These are phyloP conservation scores for Blastomyces silverae DNA, from an alignment of 2,329 filamentous ascomycete genomes.

Conservation along the genomic window DNA sequence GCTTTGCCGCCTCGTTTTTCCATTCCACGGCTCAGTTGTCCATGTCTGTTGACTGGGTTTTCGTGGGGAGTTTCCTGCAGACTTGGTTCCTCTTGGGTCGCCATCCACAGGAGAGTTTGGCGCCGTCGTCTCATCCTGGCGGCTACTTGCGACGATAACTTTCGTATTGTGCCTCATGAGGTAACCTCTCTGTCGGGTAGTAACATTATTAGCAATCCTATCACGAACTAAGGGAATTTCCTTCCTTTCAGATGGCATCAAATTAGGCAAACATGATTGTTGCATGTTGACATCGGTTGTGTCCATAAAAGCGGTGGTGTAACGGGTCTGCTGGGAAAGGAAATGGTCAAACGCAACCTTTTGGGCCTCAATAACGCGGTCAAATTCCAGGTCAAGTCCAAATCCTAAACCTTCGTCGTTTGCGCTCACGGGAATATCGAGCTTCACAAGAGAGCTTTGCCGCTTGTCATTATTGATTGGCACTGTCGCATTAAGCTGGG, in stretches of 20 bases:
- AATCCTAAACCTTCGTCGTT: slow-evolving; percentile 64
- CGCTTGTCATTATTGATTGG: slow-evolving; percentile 41
- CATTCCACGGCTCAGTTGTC: slow-evolving; percentile 96
- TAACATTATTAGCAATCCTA: slow-evolving; percentile 55
- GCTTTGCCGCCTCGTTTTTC: slow-evolving; percentile 63
- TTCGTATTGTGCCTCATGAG: slow-evolving; percentile 99
- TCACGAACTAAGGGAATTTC: slow-evolving; percentile 23
- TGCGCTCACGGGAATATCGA: slow-evolving; percentile 70
- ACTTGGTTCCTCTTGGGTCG: slow-evolving; percentile 47
- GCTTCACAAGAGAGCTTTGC: slow-evolving; percentile 68
- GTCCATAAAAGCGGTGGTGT: slow-evolving; percentile 1
- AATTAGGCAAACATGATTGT: slow-evolving; percentile 1
- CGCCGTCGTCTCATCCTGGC: slow-evolving; percentile 52
- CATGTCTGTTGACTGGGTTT: slow-evolving; percentile 80
- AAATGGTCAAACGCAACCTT: slow-evolving; percentile 66
- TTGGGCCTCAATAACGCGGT: slow-evolving; percentile 90
- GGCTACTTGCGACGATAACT: slow-evolving; percentile 79
- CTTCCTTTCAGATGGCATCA: slow-evolving; percentile 22
- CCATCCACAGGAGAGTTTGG: slow-evolving; percentile 26
- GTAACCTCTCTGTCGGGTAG: slow-evolving; percentile 81
- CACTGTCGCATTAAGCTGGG: not conserved
- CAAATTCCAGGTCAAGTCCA: slow-evolving; percentile 85
- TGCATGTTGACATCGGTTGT: slow-evolving; percentile 10
- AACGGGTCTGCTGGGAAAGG: slow-evolving; percentile 34
- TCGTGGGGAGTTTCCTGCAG: slow-evolving; percentile 65